Evolutionary conservation across 371 early-diverging fungal genomes (phyloP), one percentile per base, ranked within the genome.

Genomic region (Mortierella sp.): DNA sequence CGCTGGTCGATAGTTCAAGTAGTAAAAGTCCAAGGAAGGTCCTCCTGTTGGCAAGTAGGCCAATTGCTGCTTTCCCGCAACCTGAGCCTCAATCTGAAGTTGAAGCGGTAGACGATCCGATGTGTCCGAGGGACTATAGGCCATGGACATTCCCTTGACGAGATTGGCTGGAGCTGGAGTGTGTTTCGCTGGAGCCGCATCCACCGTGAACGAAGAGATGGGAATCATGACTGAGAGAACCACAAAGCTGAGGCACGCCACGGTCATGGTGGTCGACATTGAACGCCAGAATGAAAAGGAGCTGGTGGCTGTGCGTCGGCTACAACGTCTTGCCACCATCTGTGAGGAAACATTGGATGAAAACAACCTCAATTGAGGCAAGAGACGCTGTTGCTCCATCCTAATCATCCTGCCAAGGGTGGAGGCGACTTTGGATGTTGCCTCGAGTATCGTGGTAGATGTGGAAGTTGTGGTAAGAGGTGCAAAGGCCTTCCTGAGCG

Each of bases 41-140:
- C 54, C 69, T 0, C 57, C 37, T 5, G 60, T 56, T 27, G 76
- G 76, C 24, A 74, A 52, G 40, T 63, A 74, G 44, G 64, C 68
- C 0, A 74, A 50, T 10, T 60, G 47, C 45, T 68, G 65, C 2
- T 41, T 57, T 0, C 68, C 64, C 3, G 19, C 49, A 12, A 47
- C 61, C n/a, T 55, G 52, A 9, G 68, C 56, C 29, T 74, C 76
- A 46, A 67, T 67, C 46, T 64, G 76, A 28, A 74, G 68, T 47
- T 67, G 68, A 3, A 74, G 29, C 2, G 68, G 68, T 3, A 60
- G n/a, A n/a, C n/a, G 37, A 1, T 47, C 43, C 0, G 64, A 60
- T 0, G 41, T 34, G 0, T 67, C 68, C 0, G 67, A 67, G 25
- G 56, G 8, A 17, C 59, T 50, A 44, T 60, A 41, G 1, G 44